Percentiles rank a stretch among this genome's conserved stretches.
Evolutionary conservation across 1,284 basidiomycete genomes (phyloP).

Genomic region (Coniophora puteana): DNA sequence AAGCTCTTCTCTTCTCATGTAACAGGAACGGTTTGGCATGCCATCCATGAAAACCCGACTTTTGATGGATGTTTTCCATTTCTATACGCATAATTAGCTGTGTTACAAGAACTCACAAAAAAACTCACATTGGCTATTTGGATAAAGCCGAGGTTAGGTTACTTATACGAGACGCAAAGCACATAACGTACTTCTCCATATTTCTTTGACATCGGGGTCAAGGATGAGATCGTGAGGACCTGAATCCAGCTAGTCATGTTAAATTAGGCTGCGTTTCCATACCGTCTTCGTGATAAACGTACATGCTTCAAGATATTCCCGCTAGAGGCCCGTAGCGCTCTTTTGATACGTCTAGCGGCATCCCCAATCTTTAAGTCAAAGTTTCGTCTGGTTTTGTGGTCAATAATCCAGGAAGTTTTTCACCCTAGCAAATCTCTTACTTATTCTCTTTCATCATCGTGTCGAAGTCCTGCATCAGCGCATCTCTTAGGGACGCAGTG

Average conservation of each 20-base stretch:
- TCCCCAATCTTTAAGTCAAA: constrained; percentile 21
- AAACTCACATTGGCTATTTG: no score
- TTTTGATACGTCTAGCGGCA: constrained; percentile 16
- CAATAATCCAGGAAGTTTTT: constrained; percentile 13
- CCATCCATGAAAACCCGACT: constrained; percentile 25
- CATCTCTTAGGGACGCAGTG: constrained; percentile 13
- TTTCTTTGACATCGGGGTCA: constrained; percentile 24
- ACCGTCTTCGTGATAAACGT: background rate
- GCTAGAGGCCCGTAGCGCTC: constrained; percentile 20
- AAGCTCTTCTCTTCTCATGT: no score
- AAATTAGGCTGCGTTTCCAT: background rate
- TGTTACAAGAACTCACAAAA: background rate
- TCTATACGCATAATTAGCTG: constrained; percentile 13
- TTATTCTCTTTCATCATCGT: constrained; percentile 15
- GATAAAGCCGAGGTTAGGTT: no score
- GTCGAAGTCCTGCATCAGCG: constrained; percentile 15
- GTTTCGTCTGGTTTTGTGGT: no score
- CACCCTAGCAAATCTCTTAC: constrained; percentile 12
- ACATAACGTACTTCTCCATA: constrained; percentile 29
- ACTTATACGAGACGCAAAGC: background rate
- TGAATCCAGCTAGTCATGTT: constrained; percentile 19
- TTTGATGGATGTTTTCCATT: constrained; percentile 27
- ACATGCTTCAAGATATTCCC: constrained; percentile 22
- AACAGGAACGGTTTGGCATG: no score
- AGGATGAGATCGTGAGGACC: constrained; percentile 30